Evolutionary conservation across 345 rosid species (phyloP), one percentile per base, ranked within the genome.

Genomic region (Alliaria petiolata): DNA sequence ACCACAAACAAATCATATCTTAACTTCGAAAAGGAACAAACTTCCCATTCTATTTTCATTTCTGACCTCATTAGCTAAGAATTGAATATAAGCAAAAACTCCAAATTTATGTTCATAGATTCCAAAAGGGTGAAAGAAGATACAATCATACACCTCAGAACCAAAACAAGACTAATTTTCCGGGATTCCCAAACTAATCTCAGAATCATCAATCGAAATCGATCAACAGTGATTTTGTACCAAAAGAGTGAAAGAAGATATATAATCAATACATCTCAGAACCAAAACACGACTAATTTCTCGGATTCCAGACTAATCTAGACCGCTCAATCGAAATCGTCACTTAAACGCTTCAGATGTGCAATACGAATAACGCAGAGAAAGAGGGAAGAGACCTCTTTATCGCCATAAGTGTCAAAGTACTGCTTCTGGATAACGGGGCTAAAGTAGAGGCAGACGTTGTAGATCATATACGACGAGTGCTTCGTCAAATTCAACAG

Each of bases 401-500:
- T 77, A 51, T 45, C 56, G 72, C 97, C 98, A 66, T 85, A 93
- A 55, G 87, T 86, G 35, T 89, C 81, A 3, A 76, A 79, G 81
- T 93, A 93, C 85, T 93, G 97, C 59, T 84, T 63, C 81, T 86
- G 96, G 13, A 91, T 83, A 61, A 82, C 74, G 11, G 90, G 75
- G 58, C 96, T 91, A 64, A 93, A 93, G 93, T 81, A 93, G 79
- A 93, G 96, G 70, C 82, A 82, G 34, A 84, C 85, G 67, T 91
- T 93, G 86, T 91, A 89, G 17, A 91, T 93, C 91, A 91, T 70
- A 71, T 91, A 93, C 46, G 98, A 91, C 9, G 95, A 87, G 80
- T 93, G 98, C 80, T 93, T 93, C 0, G 96, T 91, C 84, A 93
- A 80, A 83, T 93, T 93, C 81, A 91, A 82, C 70, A 91, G 6